These are phyloP conservation scores for Plectosphaerella plurivora DNA, from an alignment of 2,329 filamentous ascomycete genomes.

Conservation along the genomic window DNA sequence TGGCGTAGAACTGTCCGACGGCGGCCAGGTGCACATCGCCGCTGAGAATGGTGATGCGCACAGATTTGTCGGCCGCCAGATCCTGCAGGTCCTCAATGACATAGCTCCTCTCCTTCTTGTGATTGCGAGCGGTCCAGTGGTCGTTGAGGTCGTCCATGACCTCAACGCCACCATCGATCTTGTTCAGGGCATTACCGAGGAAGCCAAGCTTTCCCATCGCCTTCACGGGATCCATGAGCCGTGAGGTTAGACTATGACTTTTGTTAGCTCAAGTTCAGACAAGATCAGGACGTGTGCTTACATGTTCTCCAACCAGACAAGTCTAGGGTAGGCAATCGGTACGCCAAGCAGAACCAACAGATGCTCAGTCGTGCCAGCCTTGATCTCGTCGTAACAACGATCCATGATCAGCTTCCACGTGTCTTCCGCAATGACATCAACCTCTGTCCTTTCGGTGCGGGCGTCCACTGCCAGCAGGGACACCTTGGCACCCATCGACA, in stretches of 20 bases:
- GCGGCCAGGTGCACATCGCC: conserved; percentile 93
- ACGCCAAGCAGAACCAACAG: conserved; percentile 83
- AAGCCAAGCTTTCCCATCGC: conserved; percentile 78
- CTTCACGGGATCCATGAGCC: conserved; percentile 83
- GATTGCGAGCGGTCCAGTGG: conserved; percentile 94
- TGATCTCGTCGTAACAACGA: conserved; percentile 75
- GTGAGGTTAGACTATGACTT: conserved; percentile 68
- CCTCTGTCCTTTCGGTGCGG: conserved; percentile 81
- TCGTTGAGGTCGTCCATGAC: conserved; percentile 90
- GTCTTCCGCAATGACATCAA: conserved; percentile 73
- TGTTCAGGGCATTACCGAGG: conserved; percentile 77
- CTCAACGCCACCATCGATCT: conserved; percentile 87
- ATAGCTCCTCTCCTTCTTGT: conserved; percentile 84
- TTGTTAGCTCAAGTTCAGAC: conserved; percentile 20
- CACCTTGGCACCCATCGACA: conserved; percentile 74
- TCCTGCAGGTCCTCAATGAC: conserved; percentile 90
- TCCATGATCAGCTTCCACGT: conserved; percentile 87
- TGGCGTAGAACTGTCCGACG: conserved; percentile 92
- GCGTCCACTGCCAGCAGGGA: conserved; percentile 86
- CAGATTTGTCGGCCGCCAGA: conserved; percentile 85
- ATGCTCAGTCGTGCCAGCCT: conserved; percentile 82
- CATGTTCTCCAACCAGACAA: conserved; percentile 67
- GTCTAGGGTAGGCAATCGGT: conserved; percentile 74
- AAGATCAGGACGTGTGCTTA: conserved; percentile 30
- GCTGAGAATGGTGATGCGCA: conserved; percentile 85